A percentile compares a stretch with the other conserved stretches of the same genome.
Evolutionary conservation across 192 early-diverging fungal species (phyloP).

Genomic region (Mortierella antarctica): DNA sequence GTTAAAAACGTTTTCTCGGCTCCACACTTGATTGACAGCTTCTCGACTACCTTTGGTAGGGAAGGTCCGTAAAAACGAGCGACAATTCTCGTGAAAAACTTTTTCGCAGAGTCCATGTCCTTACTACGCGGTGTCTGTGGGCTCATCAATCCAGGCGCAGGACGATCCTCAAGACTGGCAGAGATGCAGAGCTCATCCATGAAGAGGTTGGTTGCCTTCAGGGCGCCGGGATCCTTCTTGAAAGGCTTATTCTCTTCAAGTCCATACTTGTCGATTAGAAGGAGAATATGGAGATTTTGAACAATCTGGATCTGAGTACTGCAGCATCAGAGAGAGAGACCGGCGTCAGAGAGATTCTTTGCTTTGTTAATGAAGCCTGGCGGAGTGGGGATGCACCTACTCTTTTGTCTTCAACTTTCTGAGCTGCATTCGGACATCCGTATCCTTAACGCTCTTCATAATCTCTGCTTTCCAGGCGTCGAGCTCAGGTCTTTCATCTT

Average conservation of each 20-base stretch:
- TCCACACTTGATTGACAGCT: conserved; percentile 40
- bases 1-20: conserved; percentile 26
- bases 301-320: conserved; percentile 50
- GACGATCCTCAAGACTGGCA: conserved; percentile 24
- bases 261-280: conserved; percentile 37
- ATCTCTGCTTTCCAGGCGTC: conserved; percentile 26
- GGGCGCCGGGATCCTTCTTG: conserved; percentile 49
- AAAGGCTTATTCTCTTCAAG: conserved; percentile 47
- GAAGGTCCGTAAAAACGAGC: conserved; percentile 30
- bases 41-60: conserved; percentile 24
- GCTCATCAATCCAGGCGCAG: conserved; percentile 25
- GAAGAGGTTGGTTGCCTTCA: conserved; percentile 19
- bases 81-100: conserved; percentile 34
- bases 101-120: conserved; percentile 44
- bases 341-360: neutral
- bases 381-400: conserved; percentile 10
- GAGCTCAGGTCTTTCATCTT: conserved; percentile 34
- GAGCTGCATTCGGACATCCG: conserved; percentile 10
- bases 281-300: conserved; percentile 38
- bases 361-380: neutral
- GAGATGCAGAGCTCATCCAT: conserved; percentile 49
- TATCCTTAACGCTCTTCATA: conserved; percentile 30
- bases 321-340: neutral
- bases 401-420: conserved; percentile 41
- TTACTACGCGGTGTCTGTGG: conserved; percentile 44